Evolutionary conservation across 495 filamentous ascomycete species (phyloP).

Genomic region (Rusavskia elegans): DNA sequence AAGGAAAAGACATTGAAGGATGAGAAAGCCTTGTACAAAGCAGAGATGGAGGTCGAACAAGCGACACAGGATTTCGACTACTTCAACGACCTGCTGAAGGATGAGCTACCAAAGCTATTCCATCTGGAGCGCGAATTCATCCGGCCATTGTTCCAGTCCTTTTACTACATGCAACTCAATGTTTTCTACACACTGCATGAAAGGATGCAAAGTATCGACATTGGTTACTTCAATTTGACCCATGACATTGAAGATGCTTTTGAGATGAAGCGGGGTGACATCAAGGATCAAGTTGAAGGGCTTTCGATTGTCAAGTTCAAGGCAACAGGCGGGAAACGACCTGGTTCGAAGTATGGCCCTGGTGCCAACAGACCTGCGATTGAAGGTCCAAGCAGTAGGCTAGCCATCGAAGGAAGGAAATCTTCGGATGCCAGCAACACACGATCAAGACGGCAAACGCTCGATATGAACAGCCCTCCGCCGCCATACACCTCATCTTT

Average conservation of each 20-base stretch:
- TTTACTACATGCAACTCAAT: conserved; percentile 99
- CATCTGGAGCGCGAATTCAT: conserved; percentile 91
- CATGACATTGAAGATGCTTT: conserved; percentile 84
- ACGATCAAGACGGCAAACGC: conserved; percentile 21
- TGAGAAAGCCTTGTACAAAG: conserved; percentile 93
- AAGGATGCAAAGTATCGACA: conserved; percentile 89
- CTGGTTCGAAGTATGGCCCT: conserved; percentile 32
- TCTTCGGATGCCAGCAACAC: conserved; percentile 10
- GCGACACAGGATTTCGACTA: conserved; percentile 92
- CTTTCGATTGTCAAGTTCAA: conserved; percentile 75
- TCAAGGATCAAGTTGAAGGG: conserved; percentile 67
- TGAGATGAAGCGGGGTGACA: conserved; percentile 67
- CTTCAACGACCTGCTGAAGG: conserved; percentile 92
- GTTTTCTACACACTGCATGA: conserved; percentile 99
- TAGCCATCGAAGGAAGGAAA: conserved; percentile 15
- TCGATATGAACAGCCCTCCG: conserved; percentile 46
- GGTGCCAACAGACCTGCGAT: conserved; percentile 25
- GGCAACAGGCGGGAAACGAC: conserved; percentile 50
- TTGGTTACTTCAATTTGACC: conserved; percentile 90
- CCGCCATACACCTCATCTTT: conserved; percentile 43
- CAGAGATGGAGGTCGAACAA: conserved; percentile 79
- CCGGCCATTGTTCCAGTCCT: conserved; percentile 90
- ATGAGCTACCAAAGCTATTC: conserved; percentile 89
- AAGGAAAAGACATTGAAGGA: conserved; percentile 93
- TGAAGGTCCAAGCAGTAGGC: conserved; percentile 20